Conservation (phyloP, 1,284 basidiomycete species). For the Irpex rosettiformis region DNA sequence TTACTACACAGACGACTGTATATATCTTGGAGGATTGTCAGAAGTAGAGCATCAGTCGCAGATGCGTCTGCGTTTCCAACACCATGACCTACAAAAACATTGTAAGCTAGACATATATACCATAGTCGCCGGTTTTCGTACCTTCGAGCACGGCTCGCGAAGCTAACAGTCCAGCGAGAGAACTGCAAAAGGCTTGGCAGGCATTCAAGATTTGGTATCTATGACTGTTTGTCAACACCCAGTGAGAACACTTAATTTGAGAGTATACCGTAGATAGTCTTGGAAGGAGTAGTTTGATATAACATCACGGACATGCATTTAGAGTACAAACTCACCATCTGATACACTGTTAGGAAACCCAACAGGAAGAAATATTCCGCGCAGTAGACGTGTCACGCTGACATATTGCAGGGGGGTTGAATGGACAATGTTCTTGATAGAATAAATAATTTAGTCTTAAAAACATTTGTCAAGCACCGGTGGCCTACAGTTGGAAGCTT, state of each 20-base stretch:
- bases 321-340: conserved; percentile 10
- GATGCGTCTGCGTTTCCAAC: conserved; percentile 65
- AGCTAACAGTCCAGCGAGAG: conserved; percentile 56
- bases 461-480: not conserved
- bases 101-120: not conserved
- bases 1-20: conserved; percentile 61
- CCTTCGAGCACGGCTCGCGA: conserved; percentile 70
- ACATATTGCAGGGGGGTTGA: not conserved
- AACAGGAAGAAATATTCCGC: conserved; percentile 16
- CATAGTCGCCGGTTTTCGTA: conserved; percentile 18
- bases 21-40: conserved; percentile 61
- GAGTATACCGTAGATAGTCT: conserved; percentile 10
- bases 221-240: not conserved
- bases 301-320: too few species aligned
- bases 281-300: too few species aligned
- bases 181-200: conserved; percentile 66
- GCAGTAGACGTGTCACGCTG: conserved; percentile 7
- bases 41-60: conserved; percentile 58
- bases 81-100: conserved; percentile 47
- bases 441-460: not conserved
- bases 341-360: conserved; percentile 19
- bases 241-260: too few species aligned
- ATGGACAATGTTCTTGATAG: not conserved
- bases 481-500: not conserved
- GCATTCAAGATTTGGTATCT: conserved; percentile 63